Conservation (phyloP, 2,329 filamentous ascomycete genomes). For the Sarocladiaceae sp. region DNA sequence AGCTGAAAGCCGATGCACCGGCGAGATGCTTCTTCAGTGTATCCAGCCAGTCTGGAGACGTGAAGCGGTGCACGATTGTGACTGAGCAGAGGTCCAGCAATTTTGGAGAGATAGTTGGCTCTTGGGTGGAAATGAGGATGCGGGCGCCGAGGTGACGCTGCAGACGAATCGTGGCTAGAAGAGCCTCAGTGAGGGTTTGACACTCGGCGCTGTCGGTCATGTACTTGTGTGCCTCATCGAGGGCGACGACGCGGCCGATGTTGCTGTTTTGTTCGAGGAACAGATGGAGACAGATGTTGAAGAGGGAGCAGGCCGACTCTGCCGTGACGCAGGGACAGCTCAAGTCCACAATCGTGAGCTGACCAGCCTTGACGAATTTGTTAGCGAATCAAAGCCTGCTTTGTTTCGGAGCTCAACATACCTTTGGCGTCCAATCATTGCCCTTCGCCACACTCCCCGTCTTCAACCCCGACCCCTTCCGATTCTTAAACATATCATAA, state of each 20-base stretch:
- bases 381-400: too few relatives aligned
- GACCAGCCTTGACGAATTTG: slow-evolving; percentile 23
- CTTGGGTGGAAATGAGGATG: slow-evolving; percentile 71
- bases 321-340: slow-evolving; percentile 67
- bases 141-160: slow-evolving; percentile 66
- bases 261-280: slow-evolving; percentile 51
- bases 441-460: not conserved
- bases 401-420: too few relatives aligned
- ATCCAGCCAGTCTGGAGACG: slow-evolving; percentile 58
- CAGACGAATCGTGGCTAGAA: slow-evolving; percentile 61
- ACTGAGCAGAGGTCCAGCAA: slow-evolving; percentile 68
- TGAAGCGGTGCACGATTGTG: slow-evolving; percentile 73
- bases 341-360: slow-evolving; percentile 54
- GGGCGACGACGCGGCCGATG: slow-evolving; percentile 57
- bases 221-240: slow-evolving; percentile 79
- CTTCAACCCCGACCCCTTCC: slow-evolving; percentile 3
- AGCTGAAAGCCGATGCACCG: slow-evolving; percentile 15
- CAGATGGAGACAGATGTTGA: slow-evolving; percentile 65
- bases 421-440: slow-evolving; percentile 17
- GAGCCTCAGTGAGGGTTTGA: slow-evolving; percentile 52
- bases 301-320: slow-evolving; percentile 64
- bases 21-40: slow-evolving; percentile 42
- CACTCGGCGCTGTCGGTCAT: slow-evolving; percentile 54
- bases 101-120: slow-evolving; percentile 66
- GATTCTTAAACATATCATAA: slow-evolving; percentile 5